Evolutionary conservation across 2,329 filamentous ascomycete genomes (phyloP).

Genomic region (Simplicillium sp.): DNA sequence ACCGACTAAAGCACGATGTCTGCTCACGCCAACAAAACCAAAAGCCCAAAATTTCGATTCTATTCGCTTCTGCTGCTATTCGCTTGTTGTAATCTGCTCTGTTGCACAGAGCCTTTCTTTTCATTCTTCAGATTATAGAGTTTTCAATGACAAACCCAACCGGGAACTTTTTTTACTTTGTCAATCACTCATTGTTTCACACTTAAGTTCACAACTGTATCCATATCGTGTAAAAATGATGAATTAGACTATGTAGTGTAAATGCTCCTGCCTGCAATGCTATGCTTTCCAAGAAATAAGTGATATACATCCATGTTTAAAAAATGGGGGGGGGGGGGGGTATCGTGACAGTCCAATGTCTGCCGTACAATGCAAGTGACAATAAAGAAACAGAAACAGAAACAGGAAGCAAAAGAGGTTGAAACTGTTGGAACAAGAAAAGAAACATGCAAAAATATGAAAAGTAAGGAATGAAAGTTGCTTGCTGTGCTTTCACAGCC

Average conservation of each 20-base stretch:
- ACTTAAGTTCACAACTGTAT: too few species aligned
- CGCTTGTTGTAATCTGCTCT: too few species aligned
- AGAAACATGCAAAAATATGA: conserved; percentile 4
- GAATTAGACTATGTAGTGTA: too few species aligned
- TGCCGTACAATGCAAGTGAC: not conserved
- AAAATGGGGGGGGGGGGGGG: not conserved
- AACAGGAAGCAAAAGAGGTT: conserved; percentile 4
- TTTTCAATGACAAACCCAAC: too few species aligned
- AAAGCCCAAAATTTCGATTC: conserved; percentile 4
- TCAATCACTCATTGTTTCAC: too few species aligned
- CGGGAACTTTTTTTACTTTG: too few species aligned
- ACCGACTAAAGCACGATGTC: conserved; percentile 56
- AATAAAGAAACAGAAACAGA: conserved; percentile 1
- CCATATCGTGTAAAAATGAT: too few species aligned
- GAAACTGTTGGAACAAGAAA: conserved; percentile 6
- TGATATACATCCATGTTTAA: not conserved
- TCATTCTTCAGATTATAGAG: not conserved
- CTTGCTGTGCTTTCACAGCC: conserved; percentile 45
- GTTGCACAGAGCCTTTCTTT: not conserved
- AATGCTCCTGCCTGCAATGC: too few species aligned
- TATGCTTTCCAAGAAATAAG: not conserved
- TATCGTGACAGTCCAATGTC: too few species aligned
- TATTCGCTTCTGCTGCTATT: not conserved
- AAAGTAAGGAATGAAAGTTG: not conserved
- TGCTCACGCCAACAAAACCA: not conserved